A percentile compares a stretch with the other conserved stretches of the same genome.
phyloP scores from a whole-genome alignment of 2,329 filamentous ascomycete species.

The Stagonosporopsis tanaceti region DNA sequence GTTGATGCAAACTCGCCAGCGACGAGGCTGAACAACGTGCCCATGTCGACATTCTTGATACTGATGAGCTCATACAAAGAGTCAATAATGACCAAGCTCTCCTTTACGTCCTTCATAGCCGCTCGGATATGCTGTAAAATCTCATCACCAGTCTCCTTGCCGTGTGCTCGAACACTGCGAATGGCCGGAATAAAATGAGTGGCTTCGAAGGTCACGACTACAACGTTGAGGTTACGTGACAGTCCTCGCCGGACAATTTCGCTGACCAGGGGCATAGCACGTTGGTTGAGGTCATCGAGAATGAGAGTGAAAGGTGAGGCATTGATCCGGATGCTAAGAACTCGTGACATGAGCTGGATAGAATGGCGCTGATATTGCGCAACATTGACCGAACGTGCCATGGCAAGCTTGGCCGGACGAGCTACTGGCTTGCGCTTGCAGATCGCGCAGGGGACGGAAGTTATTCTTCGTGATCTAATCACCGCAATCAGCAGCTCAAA shows the following conservation, averaged over 20 bases:
- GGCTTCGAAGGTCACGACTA: constrained; percentile 82
- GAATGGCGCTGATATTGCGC: constrained; percentile 82
- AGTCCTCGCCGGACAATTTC: constrained; percentile 77
- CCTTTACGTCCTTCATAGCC: constrained; percentile 32
- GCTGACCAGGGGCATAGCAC: constrained; percentile 70
- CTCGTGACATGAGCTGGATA: constrained; percentile 80
- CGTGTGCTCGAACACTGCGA: constrained; percentile 69
- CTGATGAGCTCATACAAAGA: constrained; percentile 71
- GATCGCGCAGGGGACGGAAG: constrained; percentile 11
- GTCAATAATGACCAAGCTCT: constrained; percentile 77
- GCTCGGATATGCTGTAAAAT: constrained; percentile 35
- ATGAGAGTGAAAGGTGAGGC: constrained; percentile 87
- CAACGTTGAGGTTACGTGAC: constrained; percentile 65
- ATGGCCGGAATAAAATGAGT: constrained; percentile 70
- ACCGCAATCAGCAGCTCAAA: constrained; percentile 10
- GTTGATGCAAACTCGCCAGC: constrained; percentile 70
- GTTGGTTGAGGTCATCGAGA: constrained; percentile 85
- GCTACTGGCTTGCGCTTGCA: constrained; percentile 24
- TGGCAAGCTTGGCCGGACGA: constrained; percentile 22
- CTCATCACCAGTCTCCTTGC: constrained; percentile 68
- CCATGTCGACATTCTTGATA: constrained; percentile 54
- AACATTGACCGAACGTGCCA: constrained; percentile 31
- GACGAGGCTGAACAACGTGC: constrained; percentile 74
- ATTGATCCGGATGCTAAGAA: constrained; percentile 79
- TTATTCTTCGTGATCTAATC: constrained; percentile 33